Evolutionary conservation across 306 rosid species (phyloP), one percentile per base, ranked within the genome.

Genomic region (Lathyrus tuberosus): DNA sequence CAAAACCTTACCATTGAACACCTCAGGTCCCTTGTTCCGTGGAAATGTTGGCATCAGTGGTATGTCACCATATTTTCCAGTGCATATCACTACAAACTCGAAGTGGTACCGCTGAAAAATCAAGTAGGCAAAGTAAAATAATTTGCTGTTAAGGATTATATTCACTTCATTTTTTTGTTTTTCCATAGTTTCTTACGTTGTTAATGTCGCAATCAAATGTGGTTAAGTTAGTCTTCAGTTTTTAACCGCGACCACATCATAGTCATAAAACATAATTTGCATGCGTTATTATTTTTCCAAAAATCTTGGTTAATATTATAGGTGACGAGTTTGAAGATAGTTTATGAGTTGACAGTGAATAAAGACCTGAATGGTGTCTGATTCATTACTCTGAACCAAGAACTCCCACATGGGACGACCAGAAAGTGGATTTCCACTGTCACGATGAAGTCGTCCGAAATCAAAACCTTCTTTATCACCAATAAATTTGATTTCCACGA

Each of bases 351-450:
- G n/a, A n/a, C n/a, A n/a, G n/a, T n/a, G n/a, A n/a, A n/a, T n/a
- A n/a, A n/a, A n/a, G n/a, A 88, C 95, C 91, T 88, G 86, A 80
- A 86, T 48, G 37, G 65, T 33, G 3, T 84, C 77, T 5, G 88
- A 82, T 56, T 73, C 47, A 43, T 74, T 80, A 62, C 82, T 78
- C 48, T 80, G 82, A 60, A 88, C 89, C 57, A 84, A 77, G 44
- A 88, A 68, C 71, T 88, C 91, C 95, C 95, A 88, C 8, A 80
- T 83, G 2, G 95, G 85, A 6, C 48, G 80, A 62, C 84, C 83
- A 9, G 81, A 62, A 6, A 81, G 73, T 9, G 67, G 68, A 42
- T 26, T 78, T 67, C 51, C 49, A 65, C 78, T 69, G 13, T 86
- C 64, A 14, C 38, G 60, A 6, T 69, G 70, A 0, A 20, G 10